Percentiles rank a stretch among this genome's conserved stretches.
These are phyloP conservation scores for Podaxis sp. DNA, from an alignment of 768 basidiomycete genomes.

Conservation along the genomic window DNA sequence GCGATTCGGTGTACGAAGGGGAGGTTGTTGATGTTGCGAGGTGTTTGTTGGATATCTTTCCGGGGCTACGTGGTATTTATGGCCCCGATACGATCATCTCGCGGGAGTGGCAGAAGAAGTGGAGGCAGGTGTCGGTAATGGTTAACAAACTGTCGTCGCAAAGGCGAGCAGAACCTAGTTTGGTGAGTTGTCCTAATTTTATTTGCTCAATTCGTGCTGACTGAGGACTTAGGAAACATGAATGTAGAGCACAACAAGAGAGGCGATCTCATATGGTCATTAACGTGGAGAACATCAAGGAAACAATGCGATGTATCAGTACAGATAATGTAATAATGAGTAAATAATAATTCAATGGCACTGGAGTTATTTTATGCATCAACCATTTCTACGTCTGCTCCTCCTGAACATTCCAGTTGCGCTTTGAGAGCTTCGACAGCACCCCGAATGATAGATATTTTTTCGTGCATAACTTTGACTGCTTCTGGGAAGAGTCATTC, in stretches of 20 bases:
- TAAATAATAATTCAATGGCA: not conserved
- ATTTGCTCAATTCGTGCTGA: not conserved
- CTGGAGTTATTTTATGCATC: conserved; percentile 26
- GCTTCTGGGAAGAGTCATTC: conserved; percentile 81
- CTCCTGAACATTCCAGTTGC: conserved; percentile 28
- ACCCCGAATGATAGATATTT: conserved; percentile 60
- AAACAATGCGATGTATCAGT: not conserved
- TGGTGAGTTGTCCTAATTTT: not conserved
- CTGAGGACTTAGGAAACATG: not conserved
- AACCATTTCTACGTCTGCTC: conserved; percentile 57
- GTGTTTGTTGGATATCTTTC: conserved; percentile 3
- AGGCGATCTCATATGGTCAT: not conserved
- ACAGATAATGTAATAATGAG: not conserved
- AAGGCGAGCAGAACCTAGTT: not conserved
- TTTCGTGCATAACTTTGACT: conserved; percentile 77
- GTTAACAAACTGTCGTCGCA: not conserved
- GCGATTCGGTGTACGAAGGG: not conserved
- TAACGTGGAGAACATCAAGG: not conserved
- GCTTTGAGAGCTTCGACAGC: conserved; percentile 60
- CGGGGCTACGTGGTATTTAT: not conserved
- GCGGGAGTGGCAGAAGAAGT: conserved; percentile 7
- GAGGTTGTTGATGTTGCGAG: not conserved
- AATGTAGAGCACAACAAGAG: not conserved
- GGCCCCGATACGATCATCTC: not conserved
- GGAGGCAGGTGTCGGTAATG: not conserved